Base-by-base conservation (phyloP, 1,284 basidiomycete species). In the Sporisorium scitamineum region DNA sequence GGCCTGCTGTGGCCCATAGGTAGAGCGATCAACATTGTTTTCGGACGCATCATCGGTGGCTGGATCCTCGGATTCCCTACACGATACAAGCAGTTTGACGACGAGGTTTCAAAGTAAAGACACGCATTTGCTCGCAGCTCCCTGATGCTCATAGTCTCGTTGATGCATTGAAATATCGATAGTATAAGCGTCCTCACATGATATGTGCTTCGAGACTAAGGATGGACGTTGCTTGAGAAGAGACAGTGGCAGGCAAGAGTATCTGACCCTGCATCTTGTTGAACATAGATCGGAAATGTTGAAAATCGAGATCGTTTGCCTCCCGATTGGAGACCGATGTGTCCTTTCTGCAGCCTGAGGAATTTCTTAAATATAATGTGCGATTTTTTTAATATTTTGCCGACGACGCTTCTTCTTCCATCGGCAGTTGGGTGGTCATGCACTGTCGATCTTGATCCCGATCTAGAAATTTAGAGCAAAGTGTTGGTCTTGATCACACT, bases 81-180 rank as follows among this genome's bases (percentile, higher is more conserved):
- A 11, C 54, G 74, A 14, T 78, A 73, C 57, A 78, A 78, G 73
- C 32, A 66, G 61, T 78, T 78, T 52, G 65, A 75, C 39, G 66
- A 75, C 47, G 29, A 76, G 29, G 42, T 63, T 20, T 52, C 47
- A 51, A 70, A 63, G 61, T 63, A 14, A 54, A 39, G 8, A 8
- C 34, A 20, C 8, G 26, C 26, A 2, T 41, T 42, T 16, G 20
- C 22, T 31, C 14, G 41, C 22, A 31, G 2, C 13, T 9, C 16
- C 2, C 16, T 26, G 11, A 6, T 16, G 16, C 22, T 54, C 13
- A n/a, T 18, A 7, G 13, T 37, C 14, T 37, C 20, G 13, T 8
- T 53, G 5, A 24, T 5, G 3, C 8, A 18, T 32, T 48, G 27
- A 27, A 48, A 48, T 48, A 11, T 18, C 18, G 37, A 39, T n/a